Base-by-base conservation (phyloP, 192 early-diverging fungal genomes). In the Phycomyces nitens region DNA sequence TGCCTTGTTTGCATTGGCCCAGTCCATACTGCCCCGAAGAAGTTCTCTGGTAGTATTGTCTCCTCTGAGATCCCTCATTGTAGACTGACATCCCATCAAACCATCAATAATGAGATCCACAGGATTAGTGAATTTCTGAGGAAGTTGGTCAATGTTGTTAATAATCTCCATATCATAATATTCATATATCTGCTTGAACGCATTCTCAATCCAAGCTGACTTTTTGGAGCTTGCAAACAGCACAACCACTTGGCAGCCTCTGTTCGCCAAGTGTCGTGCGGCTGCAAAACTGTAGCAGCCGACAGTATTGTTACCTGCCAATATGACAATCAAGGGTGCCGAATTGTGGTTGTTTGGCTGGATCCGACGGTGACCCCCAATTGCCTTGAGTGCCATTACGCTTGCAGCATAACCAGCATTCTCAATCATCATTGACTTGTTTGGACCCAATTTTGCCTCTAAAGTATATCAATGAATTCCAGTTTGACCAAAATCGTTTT, bases 221-320 rank as follows among this genome's bases (percentile, higher is more conserved):
- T 71, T 70, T 2, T 75, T 64, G 43, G 66, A 62, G 3, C 76
- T 69, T 16, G 77, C 77, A 12, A 86, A 53, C 40, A 75, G 83
- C 0, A 75, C 74, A 7, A 84, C 64, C 11, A 91, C 90, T 27
- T 82, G 73, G 64, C 88, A 87, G 26, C 87, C 87, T 66, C 88
- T 89, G 65, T 94, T 94, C 12, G 86, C 84, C 51, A 94, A 68
- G 74, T 94, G 92, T 10, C 90, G 73, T 6, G 87, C 90, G 1
- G 87, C 82, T 53, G 79, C 80, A 14, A 94, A 73, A 10, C 86
- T 87, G 74, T 84, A 91, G 1, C 86, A 76, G 11, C 92, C 92
- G 34, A 79, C 77, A 20, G 81, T 81, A 70, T 89, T 90, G 69
- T 92, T 91, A 12, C 92, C 92, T 9, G 79, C 80, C 43, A 94